These are phyloP conservation scores for Phytophthora ohioensis DNA, from an alignment of 352 stramenopile genomes.

Conservation along the genomic window DNA sequence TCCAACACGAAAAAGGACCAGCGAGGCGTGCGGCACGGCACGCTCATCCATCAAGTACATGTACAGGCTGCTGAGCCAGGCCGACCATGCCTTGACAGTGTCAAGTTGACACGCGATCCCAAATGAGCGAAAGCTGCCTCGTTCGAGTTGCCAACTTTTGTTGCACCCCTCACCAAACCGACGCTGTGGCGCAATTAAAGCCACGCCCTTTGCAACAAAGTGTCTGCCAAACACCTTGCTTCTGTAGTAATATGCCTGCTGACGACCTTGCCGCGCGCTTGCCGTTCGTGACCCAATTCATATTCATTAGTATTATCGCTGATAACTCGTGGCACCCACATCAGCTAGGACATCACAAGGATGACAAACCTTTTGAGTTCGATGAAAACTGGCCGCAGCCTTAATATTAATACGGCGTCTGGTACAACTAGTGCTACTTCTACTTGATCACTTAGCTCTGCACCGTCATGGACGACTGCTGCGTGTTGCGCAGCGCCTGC, in stretches of 20 bases:
- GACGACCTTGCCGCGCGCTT: no score
- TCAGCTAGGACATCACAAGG: no score
- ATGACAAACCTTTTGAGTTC: neutral
- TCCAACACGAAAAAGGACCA: neutral
- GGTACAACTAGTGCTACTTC: slow-evolving; percentile 5
- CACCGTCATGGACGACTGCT: slow-evolving; percentile 34
- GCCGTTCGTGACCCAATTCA: no score
- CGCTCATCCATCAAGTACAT: neutral
- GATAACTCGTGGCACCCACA: no score
- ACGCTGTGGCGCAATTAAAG: no score
- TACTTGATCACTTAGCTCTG: slow-evolving; percentile 27
- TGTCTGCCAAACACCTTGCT: no score
- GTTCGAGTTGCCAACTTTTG: neutral
- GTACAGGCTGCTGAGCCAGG: neutral
- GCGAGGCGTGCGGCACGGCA: neutral
- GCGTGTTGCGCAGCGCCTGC: slow-evolving; percentile 51
- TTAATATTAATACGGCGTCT: slow-evolving; percentile 30
- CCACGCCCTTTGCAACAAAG: no score
- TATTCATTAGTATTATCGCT: no score
- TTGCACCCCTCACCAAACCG: no score
- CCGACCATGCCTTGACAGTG: neutral
- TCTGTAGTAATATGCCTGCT: no score
- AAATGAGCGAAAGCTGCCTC: neutral
- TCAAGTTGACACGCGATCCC: neutral
- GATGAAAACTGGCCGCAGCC: slow-evolving; percentile 1